Percentiles rank a stretch among this genome's conserved stretches.
Conservation (phyloP, 371 early-diverging fungal genomes). For the Smittium mucronatum region DNA sequence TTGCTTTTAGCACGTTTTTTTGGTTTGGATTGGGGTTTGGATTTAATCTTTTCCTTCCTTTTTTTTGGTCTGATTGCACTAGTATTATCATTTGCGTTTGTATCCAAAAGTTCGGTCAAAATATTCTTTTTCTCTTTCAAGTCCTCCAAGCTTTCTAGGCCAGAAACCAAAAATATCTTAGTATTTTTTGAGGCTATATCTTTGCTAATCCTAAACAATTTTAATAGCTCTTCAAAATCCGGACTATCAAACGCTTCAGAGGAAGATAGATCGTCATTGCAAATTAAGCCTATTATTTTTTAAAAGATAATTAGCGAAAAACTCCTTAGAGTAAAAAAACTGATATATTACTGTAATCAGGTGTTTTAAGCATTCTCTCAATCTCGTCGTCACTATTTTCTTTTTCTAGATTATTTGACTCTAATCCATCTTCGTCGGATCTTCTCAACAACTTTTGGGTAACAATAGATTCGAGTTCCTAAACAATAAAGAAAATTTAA, state of each 20-base stretch:
- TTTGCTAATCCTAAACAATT: conserved; percentile 8
- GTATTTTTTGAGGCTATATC: not conserved
- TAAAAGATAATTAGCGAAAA: no score
- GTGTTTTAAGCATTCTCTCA: not conserved
- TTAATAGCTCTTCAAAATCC: not conserved
- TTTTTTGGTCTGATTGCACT: not conserved
- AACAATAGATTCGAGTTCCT: not conserved
- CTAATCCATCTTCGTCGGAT: not conserved
- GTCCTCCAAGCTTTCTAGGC: conserved; percentile 6
- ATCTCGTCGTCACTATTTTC: not conserved
- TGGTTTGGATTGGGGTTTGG: conserved; percentile 1
- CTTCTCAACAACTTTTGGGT: not conserved
- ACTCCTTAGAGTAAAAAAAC: no score
- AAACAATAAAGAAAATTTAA: not conserved
- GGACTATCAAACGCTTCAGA: not conserved
- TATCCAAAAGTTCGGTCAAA: not conserved
- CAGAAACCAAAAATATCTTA: conserved; percentile 2
- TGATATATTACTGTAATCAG: conserved; percentile 1
- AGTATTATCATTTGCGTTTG: not conserved
- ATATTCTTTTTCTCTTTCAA: conserved; percentile 4
- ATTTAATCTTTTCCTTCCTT: not conserved
- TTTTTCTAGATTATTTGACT: not conserved
- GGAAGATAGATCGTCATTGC: not conserved
- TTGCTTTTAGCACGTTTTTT: not conserved
- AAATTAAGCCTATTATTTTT: not conserved